Percentiles rank a stretch among this genome's conserved stretches.
These are phyloP conservation scores for Kwoniella newhampshirensis DNA, from an alignment of 768 basidiomycete species.

Conservation along the genomic window DNA sequence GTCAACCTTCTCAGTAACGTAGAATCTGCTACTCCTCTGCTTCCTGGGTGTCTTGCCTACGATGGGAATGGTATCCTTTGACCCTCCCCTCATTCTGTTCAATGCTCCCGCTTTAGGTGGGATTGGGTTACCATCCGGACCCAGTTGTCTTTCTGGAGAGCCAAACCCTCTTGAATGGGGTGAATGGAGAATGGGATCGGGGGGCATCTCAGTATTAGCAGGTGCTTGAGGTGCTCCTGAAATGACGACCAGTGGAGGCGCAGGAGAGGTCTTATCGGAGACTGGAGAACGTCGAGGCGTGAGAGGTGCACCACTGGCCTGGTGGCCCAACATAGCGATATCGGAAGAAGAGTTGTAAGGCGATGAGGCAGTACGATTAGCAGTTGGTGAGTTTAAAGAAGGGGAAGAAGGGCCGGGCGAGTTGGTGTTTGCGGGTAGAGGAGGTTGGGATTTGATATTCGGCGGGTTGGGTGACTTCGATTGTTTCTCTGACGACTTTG, in stretches of 20 bases:
- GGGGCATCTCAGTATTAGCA: slow-evolving; percentile 53
- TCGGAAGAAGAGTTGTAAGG: slow-evolving; percentile 10
- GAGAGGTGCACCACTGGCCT: slow-evolving; percentile 26
- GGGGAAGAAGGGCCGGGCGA: slow-evolving; percentile 43
- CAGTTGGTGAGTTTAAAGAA: slow-evolving; percentile 29
- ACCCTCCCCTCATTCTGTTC: slow-evolving; percentile 54
- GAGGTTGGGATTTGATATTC: slow-evolving; percentile 28
- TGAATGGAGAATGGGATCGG: slow-evolving; percentile 55
- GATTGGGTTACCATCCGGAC: slow-evolving; percentile 45
- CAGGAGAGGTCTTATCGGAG: slow-evolving; percentile 52
- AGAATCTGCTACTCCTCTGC: slow-evolving; percentile 93
- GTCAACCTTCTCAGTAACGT: slow-evolving; percentile 93
- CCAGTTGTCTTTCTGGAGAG: slow-evolving; percentile 41
- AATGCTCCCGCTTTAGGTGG: slow-evolving; percentile 54
- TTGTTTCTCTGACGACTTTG: slow-evolving; percentile 33
- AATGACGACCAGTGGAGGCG: slow-evolving; percentile 55
- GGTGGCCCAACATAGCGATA: neutral
- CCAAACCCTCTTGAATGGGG: slow-evolving; percentile 51
- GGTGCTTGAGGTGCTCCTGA: slow-evolving; percentile 40
- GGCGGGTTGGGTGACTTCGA: slow-evolving; percentile 36
- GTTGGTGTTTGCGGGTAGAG: slow-evolving; percentile 24
- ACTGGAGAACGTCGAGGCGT: slow-evolving; percentile 45
- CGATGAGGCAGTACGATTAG: slow-evolving; percentile 1
- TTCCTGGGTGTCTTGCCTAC: slow-evolving; percentile 90
- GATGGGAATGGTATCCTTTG: slow-evolving; percentile 95